A percentile compares a stretch with the other conserved stretches of the same genome.
Evolutionary conservation across 2,329 filamentous ascomycete species (phyloP).

Genomic region (Pyricularia grisea): DNA sequence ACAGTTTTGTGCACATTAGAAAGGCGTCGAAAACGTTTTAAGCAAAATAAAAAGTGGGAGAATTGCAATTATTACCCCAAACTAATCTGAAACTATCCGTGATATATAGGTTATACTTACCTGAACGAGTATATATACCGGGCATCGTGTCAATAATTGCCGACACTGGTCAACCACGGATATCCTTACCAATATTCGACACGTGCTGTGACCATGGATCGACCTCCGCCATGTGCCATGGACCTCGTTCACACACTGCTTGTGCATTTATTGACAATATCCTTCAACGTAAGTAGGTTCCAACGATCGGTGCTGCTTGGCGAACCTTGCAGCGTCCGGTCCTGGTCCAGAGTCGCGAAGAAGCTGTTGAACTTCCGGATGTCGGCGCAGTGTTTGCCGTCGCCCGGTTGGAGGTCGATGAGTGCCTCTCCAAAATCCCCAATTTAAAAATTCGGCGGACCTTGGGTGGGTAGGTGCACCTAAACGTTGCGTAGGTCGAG

Average conservation of each 20-base stretch:
- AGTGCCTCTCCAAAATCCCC: not conserved
- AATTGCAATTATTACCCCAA: not conserved
- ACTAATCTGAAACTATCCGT: not conserved
- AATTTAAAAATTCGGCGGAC: not conserved
- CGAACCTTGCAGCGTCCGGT: not conserved
- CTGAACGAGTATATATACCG: not conserved
- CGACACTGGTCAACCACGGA: not conserved
- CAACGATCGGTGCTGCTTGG: not conserved
- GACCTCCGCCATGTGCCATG: not conserved
- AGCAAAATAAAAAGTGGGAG: not conserved
- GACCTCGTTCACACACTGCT: not conserved
- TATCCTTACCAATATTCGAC: not conserved
- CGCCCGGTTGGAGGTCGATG: not conserved
- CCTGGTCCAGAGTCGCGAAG: not conserved
- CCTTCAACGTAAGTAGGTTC: not conserved
- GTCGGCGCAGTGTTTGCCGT: not conserved
- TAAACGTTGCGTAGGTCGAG: not conserved
- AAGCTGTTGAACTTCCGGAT: not conserved
- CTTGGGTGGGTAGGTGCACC: not conserved
- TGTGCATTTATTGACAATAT: not conserved
- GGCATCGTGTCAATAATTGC: not conserved
- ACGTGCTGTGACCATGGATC: not conserved
- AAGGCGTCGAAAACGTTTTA: not conserved
- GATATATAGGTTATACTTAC: not conserved
- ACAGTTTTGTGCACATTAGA: not conserved